Conservation (phyloP, 441 rosid genomes). For the Raphanus hybrid region DNA sequence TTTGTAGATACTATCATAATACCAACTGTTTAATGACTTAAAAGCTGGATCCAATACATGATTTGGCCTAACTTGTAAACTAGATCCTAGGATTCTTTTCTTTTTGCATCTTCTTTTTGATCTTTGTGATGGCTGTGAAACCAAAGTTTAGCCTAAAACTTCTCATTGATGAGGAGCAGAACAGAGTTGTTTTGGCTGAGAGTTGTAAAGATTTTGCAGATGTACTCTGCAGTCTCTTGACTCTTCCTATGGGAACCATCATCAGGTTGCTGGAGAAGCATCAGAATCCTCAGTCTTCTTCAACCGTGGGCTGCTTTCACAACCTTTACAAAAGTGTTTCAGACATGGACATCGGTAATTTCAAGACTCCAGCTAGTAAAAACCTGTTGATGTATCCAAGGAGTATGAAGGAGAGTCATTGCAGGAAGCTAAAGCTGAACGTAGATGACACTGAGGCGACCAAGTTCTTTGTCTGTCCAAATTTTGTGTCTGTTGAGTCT, state of each 20-base stretch:
- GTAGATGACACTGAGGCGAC: slow-evolving; percentile 26
- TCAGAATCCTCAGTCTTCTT: not conserved
- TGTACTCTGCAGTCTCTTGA: slow-evolving; percentile 26
- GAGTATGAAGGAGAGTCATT: slow-evolving; percentile 14
- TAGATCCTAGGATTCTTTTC: not conserved
- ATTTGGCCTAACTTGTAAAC: not conserved
- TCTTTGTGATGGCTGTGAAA: slow-evolving; percentile 23
- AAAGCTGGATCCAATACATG: not conserved
- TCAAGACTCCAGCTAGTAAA: slow-evolving; percentile 23
- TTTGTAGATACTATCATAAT: not conserved
- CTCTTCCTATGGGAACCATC: slow-evolving; percentile 39
- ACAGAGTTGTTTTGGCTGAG: slow-evolving; percentile 37
- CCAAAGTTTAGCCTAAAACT: slow-evolving; percentile 28
- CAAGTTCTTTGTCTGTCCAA: slow-evolving; percentile 32
- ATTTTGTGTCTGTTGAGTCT: not conserved
- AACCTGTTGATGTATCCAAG: slow-evolving; percentile 9
- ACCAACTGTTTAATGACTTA: not conserved
- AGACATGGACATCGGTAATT: slow-evolving; percentile 2
- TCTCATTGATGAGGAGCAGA: slow-evolving; percentile 28
- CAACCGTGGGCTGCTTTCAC: slow-evolving; percentile 36
- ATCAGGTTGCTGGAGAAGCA: slow-evolving; percentile 34
- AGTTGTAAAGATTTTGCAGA: slow-evolving; percentile 35
- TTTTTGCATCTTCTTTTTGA: not conserved
- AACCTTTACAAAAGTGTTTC: slow-evolving; percentile 40
- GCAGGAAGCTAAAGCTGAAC: slow-evolving; percentile 29